Evolutionary conservation across 163 green algal species (phyloP).

Genomic region (Scenedesmus sp.): DNA sequence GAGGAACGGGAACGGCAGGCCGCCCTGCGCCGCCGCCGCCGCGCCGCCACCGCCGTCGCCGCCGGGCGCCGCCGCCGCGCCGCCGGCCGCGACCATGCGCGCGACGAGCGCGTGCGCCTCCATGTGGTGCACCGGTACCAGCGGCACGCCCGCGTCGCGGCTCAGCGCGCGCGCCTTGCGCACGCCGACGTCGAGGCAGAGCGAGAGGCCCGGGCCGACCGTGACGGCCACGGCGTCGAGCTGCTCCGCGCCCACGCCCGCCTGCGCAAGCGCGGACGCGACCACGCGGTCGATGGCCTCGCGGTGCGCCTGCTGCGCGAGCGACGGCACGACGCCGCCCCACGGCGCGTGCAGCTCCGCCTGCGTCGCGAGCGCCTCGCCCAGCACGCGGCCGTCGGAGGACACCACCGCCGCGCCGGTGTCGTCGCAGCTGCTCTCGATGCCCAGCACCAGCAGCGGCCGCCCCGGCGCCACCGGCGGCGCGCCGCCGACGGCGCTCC

Average conservation of each 20-base stretch:
- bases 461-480: too few relatives aligned
- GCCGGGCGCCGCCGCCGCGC: background rate
- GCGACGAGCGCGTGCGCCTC: conserved; percentile 67
- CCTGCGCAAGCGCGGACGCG: conserved; percentile 66
- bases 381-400: conserved; percentile 71
- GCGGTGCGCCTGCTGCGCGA: conserved; percentile 91
- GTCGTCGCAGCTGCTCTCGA: conserved; percentile 94
- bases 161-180: conserved; percentile 84
- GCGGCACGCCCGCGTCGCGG: conserved; percentile 63
- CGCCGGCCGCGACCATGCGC: conserved; percentile 39
- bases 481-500: too few relatives aligned
- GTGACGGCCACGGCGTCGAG: conserved; percentile 94
- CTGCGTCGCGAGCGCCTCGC: conserved; percentile 66
- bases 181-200: conserved; percentile 96
- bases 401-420: conserved; percentile 87
- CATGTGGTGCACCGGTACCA: conserved; percentile 98
- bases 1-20: conserved; percentile 97
- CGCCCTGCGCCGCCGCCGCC: too few relatives aligned
- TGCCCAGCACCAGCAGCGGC: conserved; percentile 76
- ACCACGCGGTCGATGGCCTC: conserved; percentile 90
- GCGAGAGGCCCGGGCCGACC: conserved; percentile 91
- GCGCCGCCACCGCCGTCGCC: too few relatives aligned
- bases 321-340: conserved; percentile 95
- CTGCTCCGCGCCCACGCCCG: conserved; percentile 65
- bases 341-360: conserved; percentile 90